Conservation (phyloP, 2,329 filamentous ascomycete genomes). For the Sporothrix euskadiensis region DNA sequence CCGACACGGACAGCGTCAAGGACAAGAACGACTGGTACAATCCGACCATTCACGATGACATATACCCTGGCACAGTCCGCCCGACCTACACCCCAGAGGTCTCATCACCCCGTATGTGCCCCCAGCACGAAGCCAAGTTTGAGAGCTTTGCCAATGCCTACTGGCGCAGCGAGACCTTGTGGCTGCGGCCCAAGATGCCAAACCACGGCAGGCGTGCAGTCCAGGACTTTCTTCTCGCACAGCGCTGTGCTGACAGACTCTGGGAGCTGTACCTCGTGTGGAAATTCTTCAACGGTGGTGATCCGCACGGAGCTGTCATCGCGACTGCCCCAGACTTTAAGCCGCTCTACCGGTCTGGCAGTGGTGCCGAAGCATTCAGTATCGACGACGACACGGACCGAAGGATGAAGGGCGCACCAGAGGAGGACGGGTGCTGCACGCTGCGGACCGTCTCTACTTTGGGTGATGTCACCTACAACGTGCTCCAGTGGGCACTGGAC, state of each 20-base stretch:
- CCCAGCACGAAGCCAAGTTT: constrained; percentile 24
- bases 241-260: constrained; percentile 22
- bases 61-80: neutral
- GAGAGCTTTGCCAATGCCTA: constrained; percentile 18
- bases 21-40: neutral
- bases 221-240: neutral
- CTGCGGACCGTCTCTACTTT: neutral
- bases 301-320: neutral
- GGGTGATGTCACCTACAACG: constrained; percentile 21
- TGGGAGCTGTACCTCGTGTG: constrained; percentile 29
- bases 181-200: constrained; percentile 23
- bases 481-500: constrained; percentile 26
- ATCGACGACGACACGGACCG: neutral
- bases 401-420: neutral
- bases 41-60: neutral
- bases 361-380: neutral
- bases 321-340: neutral
- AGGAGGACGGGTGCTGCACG: neutral
- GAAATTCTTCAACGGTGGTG: constrained; percentile 28
- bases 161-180: constrained; percentile 30
- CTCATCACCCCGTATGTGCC: constrained; percentile 27
- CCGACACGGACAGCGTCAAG: neutral
- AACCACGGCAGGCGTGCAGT: neutral
- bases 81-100: neutral
- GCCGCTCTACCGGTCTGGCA: neutral